phyloP scores from a whole-genome alignment of 768 basidiomycete species.

The Russula brevipes region DNA sequence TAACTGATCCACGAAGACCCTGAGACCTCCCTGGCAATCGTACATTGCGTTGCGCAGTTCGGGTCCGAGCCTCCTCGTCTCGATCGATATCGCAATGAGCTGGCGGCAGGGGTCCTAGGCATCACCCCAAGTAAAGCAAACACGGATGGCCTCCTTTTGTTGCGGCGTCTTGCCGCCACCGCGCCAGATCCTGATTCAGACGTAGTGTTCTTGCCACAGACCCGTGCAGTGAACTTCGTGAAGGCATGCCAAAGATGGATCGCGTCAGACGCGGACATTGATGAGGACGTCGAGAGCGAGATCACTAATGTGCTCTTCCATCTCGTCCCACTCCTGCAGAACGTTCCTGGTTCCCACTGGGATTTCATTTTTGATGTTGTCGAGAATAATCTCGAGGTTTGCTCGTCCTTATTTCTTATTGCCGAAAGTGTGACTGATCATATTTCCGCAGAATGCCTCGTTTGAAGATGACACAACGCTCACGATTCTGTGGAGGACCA shows the following conservation, averaged over 20 bases:
- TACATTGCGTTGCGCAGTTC: conserved; percentile 52
- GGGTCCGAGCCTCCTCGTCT: conserved; percentile 67
- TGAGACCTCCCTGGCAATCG: conserved; percentile 60
- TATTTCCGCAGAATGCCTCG: conserved; percentile 46
- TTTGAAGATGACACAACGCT: conserved; percentile 55
- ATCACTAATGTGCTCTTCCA: conserved; percentile 70
- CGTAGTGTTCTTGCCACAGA: conserved; percentile 77
- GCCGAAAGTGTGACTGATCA: not conserved
- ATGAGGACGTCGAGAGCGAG: conserved; percentile 72
- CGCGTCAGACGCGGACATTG: conserved; percentile 51
- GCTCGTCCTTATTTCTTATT: conserved; percentile 18
- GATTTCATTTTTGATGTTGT: conserved; percentile 85
- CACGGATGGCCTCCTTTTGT: conserved; percentile 58
- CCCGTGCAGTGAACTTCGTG: conserved; percentile 79
- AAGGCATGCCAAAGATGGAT: conserved; percentile 86
- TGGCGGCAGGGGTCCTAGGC: conserved; percentile 74
- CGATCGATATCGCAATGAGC: conserved; percentile 81
- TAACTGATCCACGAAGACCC: conserved; percentile 46
- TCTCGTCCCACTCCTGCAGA: conserved; percentile 84
- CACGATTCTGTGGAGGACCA: conserved; percentile 60
- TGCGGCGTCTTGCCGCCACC: conserved; percentile 63
- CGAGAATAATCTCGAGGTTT: conserved; percentile 83
- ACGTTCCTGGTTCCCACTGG: conserved; percentile 86
- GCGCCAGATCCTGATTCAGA: conserved; percentile 80
- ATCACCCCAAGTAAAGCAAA: conserved; percentile 59